Base-by-base conservation (phyloP, 2,329 filamentous ascomycete species). In the Aureobasidium mangrovei region DNA sequence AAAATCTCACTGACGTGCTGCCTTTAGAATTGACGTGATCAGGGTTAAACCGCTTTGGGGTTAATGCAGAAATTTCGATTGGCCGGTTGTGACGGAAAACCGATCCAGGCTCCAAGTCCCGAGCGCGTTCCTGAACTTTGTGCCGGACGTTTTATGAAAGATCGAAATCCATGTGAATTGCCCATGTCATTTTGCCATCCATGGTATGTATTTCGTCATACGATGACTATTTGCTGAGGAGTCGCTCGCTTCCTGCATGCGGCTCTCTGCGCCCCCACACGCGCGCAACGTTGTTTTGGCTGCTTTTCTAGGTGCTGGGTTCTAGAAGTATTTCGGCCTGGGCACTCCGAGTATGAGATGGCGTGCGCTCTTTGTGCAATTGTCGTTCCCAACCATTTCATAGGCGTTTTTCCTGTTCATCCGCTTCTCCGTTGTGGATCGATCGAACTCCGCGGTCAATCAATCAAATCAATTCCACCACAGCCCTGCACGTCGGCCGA, bases 1-100 rank as follows among this genome's bases (percentile, higher is more conserved):
- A 42, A 53, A 53, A 53, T 36, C 49, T 53, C 32, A 53, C 40
- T 44, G 40, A 53, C 49, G 40, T 53, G 39, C 49, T 43, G 7
- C 32, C 32, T 35, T 18, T 18, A 18, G 18, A 18, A 18, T 18
- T 35, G 7, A 12, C 32, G 32, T 35, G 32, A 7, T 35, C 10
- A 12, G 10, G 24, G 32, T 44, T 12, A 7, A 4, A 24, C 40
- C 29, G 26, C n/a, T 53, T 42, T 26, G 32, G 10, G 29, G n/a
- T 10, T 51, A 41, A 6, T 7, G 28, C 38, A 18, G 5, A 40
- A 18, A 35, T 35, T 10, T 10, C 10, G 6, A 12, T 5, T 10
- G 38, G 7, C n/a, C 5, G n/a, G 38, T 12, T 3, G 38, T 32
- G 39, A 43, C 36, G 36, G 36, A 40, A 35, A 27, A 8, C 3